phyloP scores from a whole-genome alignment of 148 eudicot species.

The Rhododendron ovatum region DNA sequence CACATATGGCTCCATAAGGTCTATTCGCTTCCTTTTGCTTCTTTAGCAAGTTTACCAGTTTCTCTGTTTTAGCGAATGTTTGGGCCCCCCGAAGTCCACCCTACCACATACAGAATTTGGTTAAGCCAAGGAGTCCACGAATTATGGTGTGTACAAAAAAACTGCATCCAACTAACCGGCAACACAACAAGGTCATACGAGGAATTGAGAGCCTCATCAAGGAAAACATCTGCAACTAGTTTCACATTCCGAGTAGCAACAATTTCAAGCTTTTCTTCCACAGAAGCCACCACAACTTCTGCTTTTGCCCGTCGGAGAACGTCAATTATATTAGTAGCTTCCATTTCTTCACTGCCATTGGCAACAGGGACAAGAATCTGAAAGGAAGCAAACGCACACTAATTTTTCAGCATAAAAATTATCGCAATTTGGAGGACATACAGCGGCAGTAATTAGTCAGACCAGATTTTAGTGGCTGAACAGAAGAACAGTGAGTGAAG shows the following conservation, averaged over 20 bases:
- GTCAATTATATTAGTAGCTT: conserved; percentile 84
- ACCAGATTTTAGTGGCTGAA: neutral
- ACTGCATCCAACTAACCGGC: conserved; percentile 55
- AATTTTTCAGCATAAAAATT: neutral
- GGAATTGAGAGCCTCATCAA: conserved; percentile 63
- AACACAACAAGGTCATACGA: conserved; percentile 83
- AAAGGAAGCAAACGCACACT: conserved; percentile 11
- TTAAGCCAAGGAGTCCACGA: neutral
- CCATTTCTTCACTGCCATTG: conserved; percentile 94
- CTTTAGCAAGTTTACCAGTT: conserved; percentile 72
- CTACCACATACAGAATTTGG: conserved; percentile 31
- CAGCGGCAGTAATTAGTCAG: neutral
- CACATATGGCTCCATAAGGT: conserved; percentile 93
- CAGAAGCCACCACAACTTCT: conserved; percentile 85
- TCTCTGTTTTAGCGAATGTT: conserved; percentile 73
- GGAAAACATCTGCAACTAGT: conserved; percentile 74
- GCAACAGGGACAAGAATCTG: conserved; percentile 96
- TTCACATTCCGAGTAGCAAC: conserved; percentile 83
- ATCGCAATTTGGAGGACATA: neutral
- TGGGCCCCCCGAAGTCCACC: conserved; percentile 97
- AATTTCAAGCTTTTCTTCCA: conserved; percentile 67
- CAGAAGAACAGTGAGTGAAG: neutral
- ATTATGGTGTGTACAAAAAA: neutral
- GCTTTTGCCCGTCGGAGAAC: conserved; percentile 82
- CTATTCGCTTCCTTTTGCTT: conserved; percentile 70